Base-by-base conservation (phyloP, 2,329 filamentous ascomycete species). In the Dactylellina haptotyla region DNA sequence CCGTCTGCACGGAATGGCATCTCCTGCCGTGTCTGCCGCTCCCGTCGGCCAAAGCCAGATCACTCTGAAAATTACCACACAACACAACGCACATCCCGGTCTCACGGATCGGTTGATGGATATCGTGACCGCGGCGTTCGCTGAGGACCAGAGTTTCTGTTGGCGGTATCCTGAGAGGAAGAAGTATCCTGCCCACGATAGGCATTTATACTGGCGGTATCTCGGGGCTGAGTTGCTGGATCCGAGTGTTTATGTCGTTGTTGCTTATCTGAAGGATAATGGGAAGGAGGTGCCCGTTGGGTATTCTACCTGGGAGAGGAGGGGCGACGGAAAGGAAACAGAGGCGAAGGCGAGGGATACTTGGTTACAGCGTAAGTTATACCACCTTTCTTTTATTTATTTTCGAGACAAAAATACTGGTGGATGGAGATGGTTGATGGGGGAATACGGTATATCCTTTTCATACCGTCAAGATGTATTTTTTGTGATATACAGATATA, bases 331-430 rank as follows among this genome's bases (percentile, higher is more conserved):
- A 16, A 43, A 30, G 1, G 50, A 50, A 1, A 41, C 10, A 14
- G 37, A 8, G 1, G 54, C 25, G 5, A 54, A 56, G 23, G 53
- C 18, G 41, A 53, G 69, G 26, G 69, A 66, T 48, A 57, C 6
- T 25, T 66, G 53, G 61, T 48, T 73, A 37, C 69, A 73, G 26
- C 61, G 69, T 73, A 51, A 66, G 69, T 66, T 28, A 4, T 10
- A 10, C 39, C 26, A n/a, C 25, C 14, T 20, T 37, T 53, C 48
- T 25, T 20, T 20, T 20, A 25, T 39, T 25, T n/a, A 34, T 14
- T 5, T 5, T 46, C n/a, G 14, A 20, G n/a, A 46, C 12, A n/a
- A 20, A 18, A 3, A 9, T 30, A 34, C 18, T 8, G 12, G 18
- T 41, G 14, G 4, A n/a, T 16, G 37, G 4, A n/a, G 4, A 41